Evolutionary conservation across 257 asterid species (phyloP).

Genomic region (Primulina tabacum): DNA sequence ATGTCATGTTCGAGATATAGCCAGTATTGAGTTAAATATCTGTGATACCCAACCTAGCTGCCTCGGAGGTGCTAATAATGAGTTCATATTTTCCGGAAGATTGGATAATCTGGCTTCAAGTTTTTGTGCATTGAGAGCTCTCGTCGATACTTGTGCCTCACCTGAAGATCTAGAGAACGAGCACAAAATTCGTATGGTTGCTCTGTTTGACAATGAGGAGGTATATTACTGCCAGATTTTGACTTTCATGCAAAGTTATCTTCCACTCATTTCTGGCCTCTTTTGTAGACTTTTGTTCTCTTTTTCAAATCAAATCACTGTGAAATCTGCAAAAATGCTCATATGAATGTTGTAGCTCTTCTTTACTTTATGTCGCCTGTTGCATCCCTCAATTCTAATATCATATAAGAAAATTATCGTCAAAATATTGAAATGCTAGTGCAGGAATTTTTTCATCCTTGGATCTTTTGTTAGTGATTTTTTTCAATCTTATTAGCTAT

Average conservation of each 20-base stretch:
- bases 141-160: slow-evolving; percentile 72
- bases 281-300: neutral
- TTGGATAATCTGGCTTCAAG: slow-evolving; percentile 96
- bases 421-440: no score
- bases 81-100: slow-evolving; percentile 97
- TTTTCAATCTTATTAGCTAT: no score
- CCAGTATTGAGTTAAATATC: slow-evolving; percentile 79
- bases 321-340: no score
- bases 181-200: slow-evolving; percentile 80
- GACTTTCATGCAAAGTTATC: slow-evolving; percentile 13
- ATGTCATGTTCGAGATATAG: slow-evolving; percentile 77
- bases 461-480: no score
- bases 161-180: slow-evolving; percentile 70
- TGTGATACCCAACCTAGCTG: slow-evolving; percentile 99
- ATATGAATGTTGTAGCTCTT: no score
- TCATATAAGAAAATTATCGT: no score
- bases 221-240: slow-evolving; percentile 36
- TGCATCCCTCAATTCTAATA: no score
- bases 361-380: no score
- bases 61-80: slow-evolving; percentile 95
- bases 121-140: slow-evolving; percentile 95
- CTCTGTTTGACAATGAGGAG: slow-evolving; percentile 97
- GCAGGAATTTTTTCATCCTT: no score
- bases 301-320: neutral
- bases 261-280: neutral